Evolutionary conservation across 495 filamentous ascomycete species (phyloP).

Genomic region (Xylaria acuta): DNA sequence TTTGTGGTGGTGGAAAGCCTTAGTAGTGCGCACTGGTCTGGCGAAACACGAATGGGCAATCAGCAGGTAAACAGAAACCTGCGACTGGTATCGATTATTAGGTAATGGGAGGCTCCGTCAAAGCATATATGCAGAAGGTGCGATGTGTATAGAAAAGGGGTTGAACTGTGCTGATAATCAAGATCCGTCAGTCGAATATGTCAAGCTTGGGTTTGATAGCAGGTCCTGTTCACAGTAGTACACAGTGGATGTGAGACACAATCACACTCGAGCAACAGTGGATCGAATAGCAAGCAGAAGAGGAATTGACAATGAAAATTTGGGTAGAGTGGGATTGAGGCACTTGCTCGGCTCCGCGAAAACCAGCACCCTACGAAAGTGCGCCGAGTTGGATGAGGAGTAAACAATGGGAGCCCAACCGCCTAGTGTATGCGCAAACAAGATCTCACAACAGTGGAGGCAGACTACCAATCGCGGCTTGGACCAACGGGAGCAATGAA

Average conservation of each 20-base stretch:
- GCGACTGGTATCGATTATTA: conserved; percentile 2
- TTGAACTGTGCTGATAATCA: conserved; percentile 8
- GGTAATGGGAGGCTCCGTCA: neutral
- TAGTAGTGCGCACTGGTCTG: conserved; percentile 4
- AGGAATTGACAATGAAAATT: neutral
- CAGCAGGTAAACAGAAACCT: conserved; percentile 2
- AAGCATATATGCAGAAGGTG: neutral
- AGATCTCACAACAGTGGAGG: neutral
- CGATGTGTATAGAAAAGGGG: neutral
- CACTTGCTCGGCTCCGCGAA: conserved; percentile 14
- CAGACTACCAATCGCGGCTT: neutral
- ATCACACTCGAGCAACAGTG: neutral
- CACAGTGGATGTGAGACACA: conserved; percentile 5
- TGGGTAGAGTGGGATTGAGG: neutral
- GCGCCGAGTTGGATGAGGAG: conserved; percentile 18
- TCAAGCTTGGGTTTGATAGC: neutral
- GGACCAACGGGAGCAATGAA: conserved; percentile 9
- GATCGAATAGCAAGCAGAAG: neutral
- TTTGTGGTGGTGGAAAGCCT: conserved; percentile 1
- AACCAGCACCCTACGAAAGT: neutral
- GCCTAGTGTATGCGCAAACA: conserved; percentile 13
- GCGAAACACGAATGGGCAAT: neutral
- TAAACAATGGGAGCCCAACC: conserved; percentile 23
- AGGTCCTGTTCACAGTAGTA: neutral
- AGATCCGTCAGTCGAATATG: conserved; percentile 5